Evolutionary conservation across 352 stramenopile species (phyloP), one percentile per base, ranked within the genome.

Genomic region (Globisporangium iwayamae): DNA sequence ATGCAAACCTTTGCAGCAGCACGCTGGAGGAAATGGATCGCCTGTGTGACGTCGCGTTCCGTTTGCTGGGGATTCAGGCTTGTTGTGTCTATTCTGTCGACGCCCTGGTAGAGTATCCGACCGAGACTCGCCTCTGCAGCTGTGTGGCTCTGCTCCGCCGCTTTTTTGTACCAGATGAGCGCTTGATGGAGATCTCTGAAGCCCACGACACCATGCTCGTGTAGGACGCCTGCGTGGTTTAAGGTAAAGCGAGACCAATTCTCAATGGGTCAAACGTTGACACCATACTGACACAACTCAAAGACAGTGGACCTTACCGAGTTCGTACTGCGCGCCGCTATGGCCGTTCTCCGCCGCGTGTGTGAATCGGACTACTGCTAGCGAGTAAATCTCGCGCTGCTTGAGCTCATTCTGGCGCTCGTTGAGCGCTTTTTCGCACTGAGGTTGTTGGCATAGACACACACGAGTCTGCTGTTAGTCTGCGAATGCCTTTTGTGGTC

Each of bases 21-120:
- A 14, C 78, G 74, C 41, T 90, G 82, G 36, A 91, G 68, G 50
- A 83, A 91, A 58, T 93, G 83, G 57, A 89, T 75, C 0, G 81
- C 81, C 62, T 84, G 81, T 18, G 53, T 70, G 13, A 75, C 58
- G 61, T 89, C 76, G 18, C 69, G 65, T 18, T 69, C 55, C 54
- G 60, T 45, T 18, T 39, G 28, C 4, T 54, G 9, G 30, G 10
- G 48, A 4, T 11, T n/a, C 13, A n/a, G 9, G 10, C 67, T n/a
- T 20, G 43, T n/a, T 20, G 43, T 68, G n/a, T 46, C 69, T 8
- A 48, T 69, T 36, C 20, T 20, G 46, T 18, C 46, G n/a, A 57
- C 9, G n/a, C 32, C 52, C 18, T 71, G 11, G 52, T 62, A 80
- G 47, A 84, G 67, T 3, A 90, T 58, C 10, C 74, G 71, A 0